Conservation (phyloP, 306 rosid species). For the Gynostemma pentaphyllum region DNA sequence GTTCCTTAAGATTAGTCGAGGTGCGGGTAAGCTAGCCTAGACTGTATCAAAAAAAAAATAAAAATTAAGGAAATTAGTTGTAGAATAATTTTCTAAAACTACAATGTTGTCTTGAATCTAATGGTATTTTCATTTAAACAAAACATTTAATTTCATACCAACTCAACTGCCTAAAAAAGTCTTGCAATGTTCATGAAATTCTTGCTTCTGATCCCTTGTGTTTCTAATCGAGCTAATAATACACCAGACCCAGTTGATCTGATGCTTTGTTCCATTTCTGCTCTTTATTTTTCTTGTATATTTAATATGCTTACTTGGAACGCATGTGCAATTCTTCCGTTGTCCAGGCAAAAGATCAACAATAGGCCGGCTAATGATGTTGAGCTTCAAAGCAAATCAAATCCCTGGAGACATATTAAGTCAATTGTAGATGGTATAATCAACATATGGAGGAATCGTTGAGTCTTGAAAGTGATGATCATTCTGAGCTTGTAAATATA, state of each 20-base stretch:
- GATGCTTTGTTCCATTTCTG: neutral
- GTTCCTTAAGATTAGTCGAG: too few relatives aligned
- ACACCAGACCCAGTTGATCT: neutral
- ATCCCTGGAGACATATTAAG: neutral
- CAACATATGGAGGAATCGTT: conserved; percentile 4
- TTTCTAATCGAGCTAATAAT: neutral
- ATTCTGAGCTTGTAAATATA: neutral
- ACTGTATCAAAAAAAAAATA: too few relatives aligned
- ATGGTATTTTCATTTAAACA: too few relatives aligned
- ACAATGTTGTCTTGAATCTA: too few relatives aligned
- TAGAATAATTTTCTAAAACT: too few relatives aligned
- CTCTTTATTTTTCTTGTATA: neutral
- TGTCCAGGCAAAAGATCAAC: neutral
- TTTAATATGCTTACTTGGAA: neutral
- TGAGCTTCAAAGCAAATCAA: neutral
- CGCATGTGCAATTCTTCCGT: neutral
- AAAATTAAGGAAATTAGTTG: too few relatives aligned
- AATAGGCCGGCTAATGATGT: neutral
- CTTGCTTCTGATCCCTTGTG: too few relatives aligned
- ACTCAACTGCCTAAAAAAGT: too few relatives aligned
- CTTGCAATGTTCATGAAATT: too few relatives aligned
- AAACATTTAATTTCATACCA: too few relatives aligned
- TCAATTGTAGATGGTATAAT: conserved; percentile 2
- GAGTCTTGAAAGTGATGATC: neutral
- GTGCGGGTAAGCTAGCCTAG: too few relatives aligned